Conservation (phyloP, 2,329 filamentous ascomycete genomes). For the Ramichloridium luteum region DNA sequence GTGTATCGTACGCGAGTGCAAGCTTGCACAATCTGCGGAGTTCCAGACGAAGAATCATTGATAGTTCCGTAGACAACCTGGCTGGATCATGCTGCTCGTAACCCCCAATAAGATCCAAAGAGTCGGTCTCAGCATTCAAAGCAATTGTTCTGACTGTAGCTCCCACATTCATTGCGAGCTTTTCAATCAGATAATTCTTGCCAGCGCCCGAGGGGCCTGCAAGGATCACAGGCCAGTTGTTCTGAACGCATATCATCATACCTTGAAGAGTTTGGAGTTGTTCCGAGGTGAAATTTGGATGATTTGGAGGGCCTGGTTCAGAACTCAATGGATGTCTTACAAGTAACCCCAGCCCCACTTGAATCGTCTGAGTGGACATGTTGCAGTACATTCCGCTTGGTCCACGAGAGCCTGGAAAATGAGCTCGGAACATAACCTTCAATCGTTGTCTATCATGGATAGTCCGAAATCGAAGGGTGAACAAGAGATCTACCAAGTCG, state of each 20-base stretch:
- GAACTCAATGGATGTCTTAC: constrained; percentile 37
- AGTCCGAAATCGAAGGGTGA: constrained; percentile 77
- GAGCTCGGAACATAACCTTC: constrained; percentile 50
- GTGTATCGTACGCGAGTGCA: constrained; percentile 7
- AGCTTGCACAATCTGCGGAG: constrained; percentile 9
- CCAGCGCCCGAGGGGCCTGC: constrained; percentile 76
- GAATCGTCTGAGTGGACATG: constrained; percentile 51
- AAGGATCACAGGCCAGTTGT: constrained; percentile 79
- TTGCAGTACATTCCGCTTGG: constrained; percentile 56
- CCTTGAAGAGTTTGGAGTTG: constrained; percentile 70
- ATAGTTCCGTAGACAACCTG: constrained; percentile 29
- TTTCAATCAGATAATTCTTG: constrained; percentile 68
- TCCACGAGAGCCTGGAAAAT: constrained; percentile 42
- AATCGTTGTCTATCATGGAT: constrained; percentile 55
- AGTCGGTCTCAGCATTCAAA: constrained; percentile 89
- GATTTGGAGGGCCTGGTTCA: constrained; percentile 2
- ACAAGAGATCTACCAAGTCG: constrained; percentile 71
- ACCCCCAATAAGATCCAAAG: constrained; percentile 91
- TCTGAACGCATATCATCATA: constrained; percentile 72
- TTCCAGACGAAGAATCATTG: constrained; percentile 10
- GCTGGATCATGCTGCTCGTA: constrained; percentile 88
- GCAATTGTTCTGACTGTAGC: constrained; percentile 69
- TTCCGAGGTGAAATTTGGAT: constrained; percentile 2
- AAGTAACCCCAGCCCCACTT: constrained; percentile 68
- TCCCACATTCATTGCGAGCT: constrained; percentile 68